These are phyloP conservation scores for Acorus gramineus DNA, from an alignment of 106 monocot species.

Conservation along the genomic window DNA sequence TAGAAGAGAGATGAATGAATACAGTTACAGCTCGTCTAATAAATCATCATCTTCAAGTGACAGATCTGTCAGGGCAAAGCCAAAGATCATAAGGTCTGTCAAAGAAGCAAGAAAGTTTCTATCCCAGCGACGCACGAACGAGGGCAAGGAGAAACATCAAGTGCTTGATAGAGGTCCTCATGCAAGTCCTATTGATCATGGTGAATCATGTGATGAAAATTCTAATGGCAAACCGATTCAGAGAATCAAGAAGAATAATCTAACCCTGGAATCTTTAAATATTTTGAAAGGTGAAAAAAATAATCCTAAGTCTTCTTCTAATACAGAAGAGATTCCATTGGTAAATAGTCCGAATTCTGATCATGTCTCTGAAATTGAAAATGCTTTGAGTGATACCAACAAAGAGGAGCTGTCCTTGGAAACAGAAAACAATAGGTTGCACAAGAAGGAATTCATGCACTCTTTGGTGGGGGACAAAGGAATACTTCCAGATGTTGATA, in stretches of 20 bases:
- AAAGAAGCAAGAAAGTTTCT: conserved; percentile 65
- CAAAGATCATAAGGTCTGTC: conserved; percentile 49
- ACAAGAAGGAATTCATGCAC: background rate
- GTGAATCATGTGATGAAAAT: background rate
- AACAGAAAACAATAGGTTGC: background rate
- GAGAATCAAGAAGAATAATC: background rate
- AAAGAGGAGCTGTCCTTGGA: background rate
- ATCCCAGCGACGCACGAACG: conserved; percentile 14
- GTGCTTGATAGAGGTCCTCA: background rate
- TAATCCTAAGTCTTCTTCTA: background rate
- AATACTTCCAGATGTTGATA: background rate
- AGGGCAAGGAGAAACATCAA: background rate
- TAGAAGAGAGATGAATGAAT: conserved; percentile 7
- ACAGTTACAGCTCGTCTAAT: conserved; percentile 1
- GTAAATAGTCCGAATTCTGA: background rate
- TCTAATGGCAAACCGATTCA: background rate
- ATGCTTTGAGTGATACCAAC: background rate
- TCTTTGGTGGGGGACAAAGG: too few relatives aligned
- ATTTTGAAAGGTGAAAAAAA: background rate
- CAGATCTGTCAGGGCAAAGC: conserved; percentile 8
- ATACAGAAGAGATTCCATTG: background rate
- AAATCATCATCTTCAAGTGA: conserved; percentile 3
- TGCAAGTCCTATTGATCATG: background rate
- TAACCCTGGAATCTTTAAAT: conserved; percentile 1
- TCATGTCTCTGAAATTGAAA: conserved; percentile 1